Evolutionary conservation across 2,329 filamentous ascomycete species (phyloP).

Genomic region (Colletotrichum siamense): DNA sequence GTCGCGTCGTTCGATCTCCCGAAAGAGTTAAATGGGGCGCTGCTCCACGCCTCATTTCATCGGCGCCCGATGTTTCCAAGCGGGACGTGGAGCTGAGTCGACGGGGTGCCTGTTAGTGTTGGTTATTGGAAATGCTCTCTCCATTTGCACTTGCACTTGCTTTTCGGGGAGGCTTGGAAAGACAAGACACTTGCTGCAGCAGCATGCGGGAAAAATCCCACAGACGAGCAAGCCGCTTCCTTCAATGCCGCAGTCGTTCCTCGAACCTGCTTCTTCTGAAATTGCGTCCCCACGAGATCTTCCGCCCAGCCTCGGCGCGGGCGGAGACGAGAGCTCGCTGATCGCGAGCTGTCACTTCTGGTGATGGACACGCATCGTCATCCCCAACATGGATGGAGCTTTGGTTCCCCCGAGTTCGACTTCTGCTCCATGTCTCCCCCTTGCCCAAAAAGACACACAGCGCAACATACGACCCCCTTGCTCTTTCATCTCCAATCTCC

Average conservation of each 20-base stretch:
- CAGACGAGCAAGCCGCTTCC: not conserved
- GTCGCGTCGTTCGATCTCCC: not conserved
- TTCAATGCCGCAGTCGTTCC: not conserved
- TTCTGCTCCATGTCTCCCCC: not conserved
- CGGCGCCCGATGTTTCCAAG: slow-evolving; percentile 2
- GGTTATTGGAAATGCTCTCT: not conserved
- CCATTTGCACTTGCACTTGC: not conserved
- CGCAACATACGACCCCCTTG: not conserved
- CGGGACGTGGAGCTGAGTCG: not conserved
- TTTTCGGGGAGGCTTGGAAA: not conserved
- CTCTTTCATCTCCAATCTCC: not conserved
- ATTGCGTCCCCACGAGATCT: slow-evolving; percentile 8
- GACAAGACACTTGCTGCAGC: not conserved
- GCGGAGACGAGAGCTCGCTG: not conserved
- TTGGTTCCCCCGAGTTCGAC: not conserved
- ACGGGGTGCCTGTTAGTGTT: not conserved
- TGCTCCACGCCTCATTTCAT: slow-evolving; percentile 17
- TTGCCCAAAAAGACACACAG: not conserved
- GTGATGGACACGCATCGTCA: not conserved
- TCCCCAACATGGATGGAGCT: slow-evolving; percentile 3
- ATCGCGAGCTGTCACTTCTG: not conserved
- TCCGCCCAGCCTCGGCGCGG: not conserved
- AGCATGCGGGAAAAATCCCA: not conserved
- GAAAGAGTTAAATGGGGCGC: not conserved
- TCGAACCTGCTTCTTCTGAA: not conserved